Percentiles rank a stretch among this genome's conserved stretches.
Evolutionary conservation across 2,329 filamentous ascomycete genomes (phyloP).

Genomic region (Colletotrichum sp.): DNA sequence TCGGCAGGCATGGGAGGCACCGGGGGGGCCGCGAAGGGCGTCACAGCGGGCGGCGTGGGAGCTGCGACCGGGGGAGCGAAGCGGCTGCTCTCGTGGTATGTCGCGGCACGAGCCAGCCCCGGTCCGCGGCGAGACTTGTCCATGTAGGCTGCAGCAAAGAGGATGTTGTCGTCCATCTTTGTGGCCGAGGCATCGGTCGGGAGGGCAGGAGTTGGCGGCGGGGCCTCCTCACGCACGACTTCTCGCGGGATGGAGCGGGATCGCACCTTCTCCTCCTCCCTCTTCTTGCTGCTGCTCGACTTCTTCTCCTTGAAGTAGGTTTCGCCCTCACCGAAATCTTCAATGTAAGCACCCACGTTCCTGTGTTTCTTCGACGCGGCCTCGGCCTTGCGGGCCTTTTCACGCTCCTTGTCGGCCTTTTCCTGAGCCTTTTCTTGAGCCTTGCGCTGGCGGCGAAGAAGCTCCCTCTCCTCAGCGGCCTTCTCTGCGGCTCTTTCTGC

Average conservation of each 20-base stretch:
- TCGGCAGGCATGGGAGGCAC: constrained; percentile 6
- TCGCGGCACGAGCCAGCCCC: constrained; percentile 4
- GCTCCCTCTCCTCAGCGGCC: constrained; percentile 33
- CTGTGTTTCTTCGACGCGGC: constrained; percentile 25
- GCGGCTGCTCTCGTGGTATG: not conserved
- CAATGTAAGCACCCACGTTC: constrained; percentile 33
- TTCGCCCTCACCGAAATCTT: constrained; percentile 36
- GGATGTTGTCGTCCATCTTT: constrained; percentile 5
- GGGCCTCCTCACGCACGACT: not conserved
- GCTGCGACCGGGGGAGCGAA: constrained; percentile 9
- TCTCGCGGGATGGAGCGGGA: constrained; percentile 15
- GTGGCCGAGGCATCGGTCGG: not conserved
- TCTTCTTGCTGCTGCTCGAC: constrained; percentile 38
- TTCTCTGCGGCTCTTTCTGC: constrained; percentile 27
- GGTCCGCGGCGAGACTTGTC: constrained; percentile 11
- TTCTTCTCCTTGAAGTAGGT: constrained; percentile 39
- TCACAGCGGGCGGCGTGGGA: constrained; percentile 12
- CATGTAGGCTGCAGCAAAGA: constrained; percentile 21
- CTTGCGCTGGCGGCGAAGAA: constrained; percentile 38
- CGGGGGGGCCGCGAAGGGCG: constrained; percentile 1
- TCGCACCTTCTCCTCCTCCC: constrained; percentile 31
- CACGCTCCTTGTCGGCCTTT: constrained; percentile 41
- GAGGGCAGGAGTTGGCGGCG: not conserved
- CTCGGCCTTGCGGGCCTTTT: constrained; percentile 42
- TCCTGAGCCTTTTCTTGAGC: constrained; percentile 33